phyloP scores from a whole-genome alignment of 176 grass and related monocot genomes.

The Paspalum notatum region DNA sequence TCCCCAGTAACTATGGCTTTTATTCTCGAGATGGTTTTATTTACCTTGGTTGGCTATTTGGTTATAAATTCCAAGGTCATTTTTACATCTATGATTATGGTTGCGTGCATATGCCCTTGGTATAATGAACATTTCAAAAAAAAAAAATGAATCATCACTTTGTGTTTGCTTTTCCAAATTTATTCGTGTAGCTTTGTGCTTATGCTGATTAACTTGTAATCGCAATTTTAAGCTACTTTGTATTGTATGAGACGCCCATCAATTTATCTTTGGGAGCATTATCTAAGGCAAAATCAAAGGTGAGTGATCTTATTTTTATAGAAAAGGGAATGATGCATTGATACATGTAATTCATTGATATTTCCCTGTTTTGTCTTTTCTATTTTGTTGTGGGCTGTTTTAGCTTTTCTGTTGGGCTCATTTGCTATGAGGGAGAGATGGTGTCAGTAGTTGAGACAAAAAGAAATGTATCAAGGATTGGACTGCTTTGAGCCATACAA shows the following conservation, averaged over 20 bases:
- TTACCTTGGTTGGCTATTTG: constrained; percentile 12
- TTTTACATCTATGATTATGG: neutral
- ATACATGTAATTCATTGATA: constrained; percentile 9
- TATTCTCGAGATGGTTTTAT: neutral
- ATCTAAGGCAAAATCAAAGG: neutral
- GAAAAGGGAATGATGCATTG: neutral
- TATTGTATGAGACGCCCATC: constrained; percentile 8
- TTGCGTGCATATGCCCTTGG: neutral
- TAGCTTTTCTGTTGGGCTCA: constrained; percentile 51
- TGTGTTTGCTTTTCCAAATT: constrained; percentile 6
- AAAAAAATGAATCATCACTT: neutral
- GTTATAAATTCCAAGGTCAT: constrained; percentile 10
- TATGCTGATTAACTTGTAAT: neutral
- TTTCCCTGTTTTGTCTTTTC: neutral
- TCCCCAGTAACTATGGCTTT: constrained; percentile 12
- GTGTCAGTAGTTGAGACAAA: constrained; percentile 46
- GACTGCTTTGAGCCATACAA: constrained; percentile 43
- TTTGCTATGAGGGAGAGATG: constrained; percentile 46
- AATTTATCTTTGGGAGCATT: constrained; percentile 15
- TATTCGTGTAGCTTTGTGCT: constrained; percentile 3
- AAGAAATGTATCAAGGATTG: constrained; percentile 45
- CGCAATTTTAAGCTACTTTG: neutral
- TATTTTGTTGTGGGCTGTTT: constrained; percentile 24
- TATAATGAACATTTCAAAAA: constrained; percentile 10
- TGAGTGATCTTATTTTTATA: constrained; percentile 16